A percentile compares a stretch with the other conserved stretches of the same genome.
phyloP scores from a whole-genome alignment of 129 eudicot genomes.

The Lonicera japonica region DNA sequence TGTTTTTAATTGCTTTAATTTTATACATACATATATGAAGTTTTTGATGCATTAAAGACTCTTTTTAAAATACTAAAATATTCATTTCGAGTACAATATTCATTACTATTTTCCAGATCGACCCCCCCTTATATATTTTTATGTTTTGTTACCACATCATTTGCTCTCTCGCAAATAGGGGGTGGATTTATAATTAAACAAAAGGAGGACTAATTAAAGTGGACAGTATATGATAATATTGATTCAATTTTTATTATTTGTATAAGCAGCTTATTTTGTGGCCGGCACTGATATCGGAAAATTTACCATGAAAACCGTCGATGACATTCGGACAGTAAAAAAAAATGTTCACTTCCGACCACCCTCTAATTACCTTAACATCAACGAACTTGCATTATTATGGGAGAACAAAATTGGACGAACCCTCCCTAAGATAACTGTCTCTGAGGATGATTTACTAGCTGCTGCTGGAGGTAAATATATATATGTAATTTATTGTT shows the following conservation, averaged over 20 bases:
- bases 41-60: too few species aligned
- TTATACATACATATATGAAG: too few species aligned
- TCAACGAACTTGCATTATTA: constrained; percentile 38
- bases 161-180: too few species aligned
- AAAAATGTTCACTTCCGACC: constrained; percentile 34
- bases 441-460: constrained; percentile 26
- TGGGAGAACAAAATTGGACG: constrained; percentile 36
- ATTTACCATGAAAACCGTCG: constrained; percentile 13
- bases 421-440: constrained; percentile 18
- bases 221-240: too few species aligned
- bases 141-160: too few species aligned
- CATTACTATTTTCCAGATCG: too few species aligned
- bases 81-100: too few species aligned
- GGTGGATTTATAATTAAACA: too few species aligned
- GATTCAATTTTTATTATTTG: not conserved
- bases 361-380: constrained; percentile 17
- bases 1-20: too few species aligned
- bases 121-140: too few species aligned
- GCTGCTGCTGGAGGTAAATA: constrained; percentile 20
- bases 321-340: constrained; percentile 19
- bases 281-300: constrained; percentile 26
- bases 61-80: too few species aligned
- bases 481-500: not conserved
- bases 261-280: constrained; percentile 23
- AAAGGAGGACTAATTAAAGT: too few species aligned